Conservation (phyloP, 116 monocot genomes). For the Papilionanthe hybrid region DNA sequence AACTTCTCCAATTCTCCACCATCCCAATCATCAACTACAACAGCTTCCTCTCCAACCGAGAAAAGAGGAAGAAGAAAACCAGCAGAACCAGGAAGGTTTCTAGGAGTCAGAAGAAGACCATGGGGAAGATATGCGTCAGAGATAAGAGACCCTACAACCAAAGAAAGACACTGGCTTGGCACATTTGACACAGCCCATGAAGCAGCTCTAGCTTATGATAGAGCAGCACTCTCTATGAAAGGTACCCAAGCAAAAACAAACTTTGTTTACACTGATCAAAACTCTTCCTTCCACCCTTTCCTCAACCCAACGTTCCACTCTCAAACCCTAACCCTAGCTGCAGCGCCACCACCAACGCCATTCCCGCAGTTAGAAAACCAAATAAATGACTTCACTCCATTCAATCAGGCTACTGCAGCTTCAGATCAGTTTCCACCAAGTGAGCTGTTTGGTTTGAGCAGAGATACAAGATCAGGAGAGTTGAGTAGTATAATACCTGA, state of each 20-base stretch:
- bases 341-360: not conserved
- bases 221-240: constrained; percentile 53
- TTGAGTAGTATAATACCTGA: constrained; percentile 45
- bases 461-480: constrained; percentile 31
- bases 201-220: constrained; percentile 52
- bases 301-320: constrained; percentile 8
- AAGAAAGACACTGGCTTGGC: constrained; percentile 57
- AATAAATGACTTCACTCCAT: not conserved
- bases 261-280: constrained; percentile 33
- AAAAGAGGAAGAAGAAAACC: constrained; percentile 26
- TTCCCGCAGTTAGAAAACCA: not conserved
- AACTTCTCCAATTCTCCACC: constrained; percentile 3
- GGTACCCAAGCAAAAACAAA: constrained; percentile 48
- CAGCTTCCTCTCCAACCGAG: constrained; percentile 14
- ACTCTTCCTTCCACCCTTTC: constrained; percentile 16
- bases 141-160: constrained; percentile 52
- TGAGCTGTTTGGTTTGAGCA: constrained; percentile 12
- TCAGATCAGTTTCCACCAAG: not conserved
- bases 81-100: constrained; percentile 44
- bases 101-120: constrained; percentile 53
- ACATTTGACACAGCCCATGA: constrained; percentile 61
- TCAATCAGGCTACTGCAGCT: not conserved
- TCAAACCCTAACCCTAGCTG: constrained; percentile 6
- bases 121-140: constrained; percentile 63
- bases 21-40: constrained; percentile 1